Base-by-base conservation (phyloP, 352 stramenopile species). In the Globisporangium recalcitrans region DNA sequence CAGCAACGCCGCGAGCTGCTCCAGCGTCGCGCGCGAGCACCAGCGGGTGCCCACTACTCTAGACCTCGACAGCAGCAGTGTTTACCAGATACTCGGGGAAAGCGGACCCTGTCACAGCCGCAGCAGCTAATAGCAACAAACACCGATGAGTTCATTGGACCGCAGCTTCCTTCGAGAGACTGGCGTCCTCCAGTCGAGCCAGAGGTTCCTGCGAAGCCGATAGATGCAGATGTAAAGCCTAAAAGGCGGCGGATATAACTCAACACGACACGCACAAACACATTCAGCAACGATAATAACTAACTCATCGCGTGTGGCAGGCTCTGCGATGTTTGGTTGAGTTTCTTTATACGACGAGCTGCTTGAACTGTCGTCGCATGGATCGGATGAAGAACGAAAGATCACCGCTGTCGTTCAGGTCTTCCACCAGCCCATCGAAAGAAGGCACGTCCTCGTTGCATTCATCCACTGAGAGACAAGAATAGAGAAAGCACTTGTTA, bases 321-420 rank as follows among this genome's bases (percentile, higher is more conserved):
- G 1, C 14, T 22, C 14, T 19, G 29, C 14, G 6, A 53, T 53
- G 48, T 21, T 2, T 53, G 5, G 42, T 27, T 6, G 42, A 3
- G 19, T 22, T 54, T 54, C 49, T 47, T 36, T 59, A 82, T 58
- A 82, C 51, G 21, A 34, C 69, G n/a, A 87, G 60, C 63, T 80
- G 71, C 65, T 89, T 89, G 62, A 91, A 93, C 64, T 88, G 66
- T 38, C 80, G 81, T 1, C 85, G 82, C 82, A 94, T 94, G 36
- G 78, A 77, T 44, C 81, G 82, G 26, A 94, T 82, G 62, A 94
- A 89, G 24, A 75, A 70, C 42, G 85, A 82, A 51, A 94, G 77
- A 65, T 94, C 80, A 34, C 80, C 77, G 16, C 62, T 75, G 42
- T 69, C 55, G 68, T 92, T 94, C 13, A 94, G 79, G 52, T 80